Evolutionary conservation across 352 stramenopile genomes (phyloP).

Genomic region (Pythium phragmitis): DNA sequence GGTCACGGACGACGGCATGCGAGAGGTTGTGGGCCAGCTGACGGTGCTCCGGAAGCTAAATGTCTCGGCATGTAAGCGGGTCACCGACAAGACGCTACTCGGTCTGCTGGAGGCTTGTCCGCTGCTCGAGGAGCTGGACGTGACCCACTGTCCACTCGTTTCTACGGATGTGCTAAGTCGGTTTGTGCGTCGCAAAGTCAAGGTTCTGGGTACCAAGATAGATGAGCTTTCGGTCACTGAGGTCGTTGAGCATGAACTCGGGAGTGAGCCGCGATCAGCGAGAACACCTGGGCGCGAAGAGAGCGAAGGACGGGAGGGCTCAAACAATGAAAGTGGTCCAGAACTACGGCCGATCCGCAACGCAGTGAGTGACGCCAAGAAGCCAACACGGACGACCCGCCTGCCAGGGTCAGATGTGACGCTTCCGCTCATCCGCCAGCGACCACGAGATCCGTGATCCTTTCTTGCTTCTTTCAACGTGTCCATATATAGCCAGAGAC

Average conservation of each 20-base stretch:
- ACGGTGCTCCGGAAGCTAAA: constrained; percentile 66
- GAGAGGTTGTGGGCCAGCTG: constrained; percentile 74
- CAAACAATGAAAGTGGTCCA: constrained; percentile 6
- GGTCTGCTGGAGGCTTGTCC: constrained; percentile 53
- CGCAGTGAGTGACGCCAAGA: constrained; percentile 15
- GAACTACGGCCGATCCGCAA: neutral
- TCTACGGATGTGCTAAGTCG: constrained; percentile 44
- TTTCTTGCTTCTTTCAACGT: neutral
- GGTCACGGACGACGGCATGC: constrained; percentile 84
- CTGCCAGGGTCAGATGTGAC: constrained; percentile 11
- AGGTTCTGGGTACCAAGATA: constrained; percentile 44
- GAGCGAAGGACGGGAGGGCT: neutral
- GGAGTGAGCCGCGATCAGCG: constrained; percentile 3
- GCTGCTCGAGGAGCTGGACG: constrained; percentile 70
- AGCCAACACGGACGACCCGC: constrained; percentile 17
- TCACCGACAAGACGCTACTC: constrained; percentile 62
- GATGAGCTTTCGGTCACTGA: constrained; percentile 35
- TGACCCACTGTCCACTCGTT: constrained; percentile 78
- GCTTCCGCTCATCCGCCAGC: constrained; percentile 23
- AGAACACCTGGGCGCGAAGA: constrained; percentile 8
- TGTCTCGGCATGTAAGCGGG: constrained; percentile 75
- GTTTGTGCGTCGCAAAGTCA: constrained; percentile 61
- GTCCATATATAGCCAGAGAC: constrained; percentile 1
- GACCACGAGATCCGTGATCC: constrained; percentile 2
- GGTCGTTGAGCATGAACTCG: constrained; percentile 9